Conservation (phyloP, 176 grass and related monocot species). For the Juncus inflexus region DNA sequence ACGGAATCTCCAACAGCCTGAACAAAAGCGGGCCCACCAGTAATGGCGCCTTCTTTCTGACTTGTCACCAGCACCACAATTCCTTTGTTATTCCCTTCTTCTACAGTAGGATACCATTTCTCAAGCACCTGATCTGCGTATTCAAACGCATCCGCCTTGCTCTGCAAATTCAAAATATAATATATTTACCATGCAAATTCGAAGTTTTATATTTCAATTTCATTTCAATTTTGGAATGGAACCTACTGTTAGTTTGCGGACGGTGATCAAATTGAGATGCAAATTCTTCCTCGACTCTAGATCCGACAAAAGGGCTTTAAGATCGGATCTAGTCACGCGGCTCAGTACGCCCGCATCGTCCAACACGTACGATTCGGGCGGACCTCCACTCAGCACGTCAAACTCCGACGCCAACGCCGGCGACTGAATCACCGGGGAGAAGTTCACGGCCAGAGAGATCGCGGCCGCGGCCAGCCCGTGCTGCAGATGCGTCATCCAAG, state of each 20-base stretch:
- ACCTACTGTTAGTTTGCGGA: slow-evolving; percentile 88
- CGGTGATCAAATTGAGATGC: slow-evolving; percentile 82
- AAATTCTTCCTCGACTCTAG: slow-evolving; percentile 81
- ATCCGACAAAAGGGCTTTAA: slow-evolving; percentile 67
- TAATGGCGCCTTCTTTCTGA: slow-evolving; percentile 98
- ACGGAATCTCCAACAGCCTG: slow-evolving; percentile 71
- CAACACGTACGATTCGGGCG: slow-evolving; percentile 74
- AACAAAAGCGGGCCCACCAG: slow-evolving; percentile 78
- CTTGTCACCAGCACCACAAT: slow-evolving; percentile 90
- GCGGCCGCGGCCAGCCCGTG: slow-evolving; percentile 69
- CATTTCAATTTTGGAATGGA: not conserved
- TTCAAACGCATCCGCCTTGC: slow-evolving; percentile 97
- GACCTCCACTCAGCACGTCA: slow-evolving; percentile 74
- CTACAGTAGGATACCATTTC: slow-evolving; percentile 97
- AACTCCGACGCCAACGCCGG: slow-evolving; percentile 75
- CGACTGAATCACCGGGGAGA: slow-evolving; percentile 43
- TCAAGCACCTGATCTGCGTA: slow-evolving; percentile 96
- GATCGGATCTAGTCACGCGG: slow-evolving; percentile 92
- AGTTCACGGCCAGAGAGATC: slow-evolving; percentile 68
- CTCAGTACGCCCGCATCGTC: slow-evolving; percentile 95
- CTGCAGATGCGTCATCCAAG: slow-evolving; percentile 64
- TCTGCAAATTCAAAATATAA: slow-evolving; percentile 54
- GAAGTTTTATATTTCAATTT: no score
- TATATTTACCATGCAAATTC: not conserved
- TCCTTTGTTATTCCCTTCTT: slow-evolving; percentile 92